A percentile compares a stretch with the other conserved stretches of the same genome.
Evolutionary conservation across 192 early-diverging fungal genomes (phyloP).

Genomic region (Coemansia sp.): DNA sequence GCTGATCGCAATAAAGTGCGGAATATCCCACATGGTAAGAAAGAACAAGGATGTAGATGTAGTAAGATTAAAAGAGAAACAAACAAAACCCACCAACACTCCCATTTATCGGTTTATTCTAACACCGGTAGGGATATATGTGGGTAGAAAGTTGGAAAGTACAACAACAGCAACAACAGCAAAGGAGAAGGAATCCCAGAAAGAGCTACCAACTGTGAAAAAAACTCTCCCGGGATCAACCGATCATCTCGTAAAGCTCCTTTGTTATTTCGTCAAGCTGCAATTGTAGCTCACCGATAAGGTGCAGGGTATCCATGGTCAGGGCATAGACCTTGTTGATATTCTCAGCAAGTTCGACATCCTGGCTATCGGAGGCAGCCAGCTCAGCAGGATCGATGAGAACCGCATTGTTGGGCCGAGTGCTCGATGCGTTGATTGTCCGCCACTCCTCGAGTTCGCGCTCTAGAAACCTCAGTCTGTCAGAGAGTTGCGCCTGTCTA

Average conservation of each 20-base stretch:
- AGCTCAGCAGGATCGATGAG: slow-evolving; percentile 28
- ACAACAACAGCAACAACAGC: not conserved
- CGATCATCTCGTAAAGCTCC: slow-evolving; percentile 38
- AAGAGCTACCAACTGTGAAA: not conserved
- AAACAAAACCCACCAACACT: not conserved
- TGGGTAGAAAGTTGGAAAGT: not conserved
- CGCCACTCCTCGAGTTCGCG: slow-evolving; percentile 43
- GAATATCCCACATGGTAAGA: not conserved
- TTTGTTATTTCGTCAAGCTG: slow-evolving; percentile 42
- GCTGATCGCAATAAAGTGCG: not conserved
- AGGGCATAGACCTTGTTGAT: slow-evolving; percentile 37
- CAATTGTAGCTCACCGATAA: slow-evolving; percentile 39
- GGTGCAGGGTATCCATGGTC: slow-evolving; percentile 28
- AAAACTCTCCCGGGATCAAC: slow-evolving; percentile 1
- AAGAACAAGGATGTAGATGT: not conserved
- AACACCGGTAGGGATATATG: too few species aligned
- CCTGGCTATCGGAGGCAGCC: slow-evolving; percentile 4
- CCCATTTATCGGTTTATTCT: too few species aligned
- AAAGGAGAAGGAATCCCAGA: not conserved
- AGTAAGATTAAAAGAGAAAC: not conserved
- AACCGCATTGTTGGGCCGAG: not conserved
- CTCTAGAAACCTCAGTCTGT: slow-evolving; percentile 18
- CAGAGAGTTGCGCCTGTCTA: slow-evolving; percentile 24
- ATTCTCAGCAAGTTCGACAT: slow-evolving; percentile 22
- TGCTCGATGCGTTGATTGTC: slow-evolving; percentile 26